phyloP scores from a whole-genome alignment of 2,329 filamentous ascomycete species.

The Penicillium sp. region DNA sequence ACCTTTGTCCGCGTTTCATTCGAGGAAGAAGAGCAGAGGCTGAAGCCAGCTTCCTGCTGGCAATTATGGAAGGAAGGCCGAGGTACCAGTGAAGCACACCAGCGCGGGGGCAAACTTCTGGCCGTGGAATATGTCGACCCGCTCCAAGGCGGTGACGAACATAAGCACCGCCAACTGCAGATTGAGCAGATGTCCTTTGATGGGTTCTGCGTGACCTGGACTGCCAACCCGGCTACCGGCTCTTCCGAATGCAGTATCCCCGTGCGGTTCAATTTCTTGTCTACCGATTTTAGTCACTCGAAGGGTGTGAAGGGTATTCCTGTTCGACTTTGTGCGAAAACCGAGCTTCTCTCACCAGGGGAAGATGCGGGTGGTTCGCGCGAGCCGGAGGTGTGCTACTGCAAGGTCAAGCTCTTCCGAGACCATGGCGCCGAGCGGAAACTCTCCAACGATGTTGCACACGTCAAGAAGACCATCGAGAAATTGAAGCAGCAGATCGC shows the following conservation, averaged over 20 bases:
- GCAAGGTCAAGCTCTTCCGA: constrained; percentile 95
- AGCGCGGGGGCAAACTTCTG: constrained; percentile 86
- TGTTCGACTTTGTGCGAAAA: constrained; percentile 89
- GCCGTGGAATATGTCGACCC: constrained; percentile 90
- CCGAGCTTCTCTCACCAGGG: constrained; percentile 63
- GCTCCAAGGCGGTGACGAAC: constrained; percentile 54
- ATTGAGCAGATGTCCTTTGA: constrained; percentile 82
- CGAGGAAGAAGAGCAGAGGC: constrained; percentile 90
- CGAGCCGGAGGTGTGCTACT: constrained; percentile 79
- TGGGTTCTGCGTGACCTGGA: constrained; percentile 90
- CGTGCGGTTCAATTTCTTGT: constrained; percentile 96
- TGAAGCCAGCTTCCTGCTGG: constrained; percentile 81
- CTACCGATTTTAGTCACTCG: constrained; percentile 97
- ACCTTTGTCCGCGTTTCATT: constrained; percentile 96
- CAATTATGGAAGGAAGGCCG: constrained; percentile 94
- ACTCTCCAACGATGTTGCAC: constrained; percentile 87
- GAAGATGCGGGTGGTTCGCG: constrained; percentile 36
- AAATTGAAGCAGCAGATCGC: constrained; percentile 92
- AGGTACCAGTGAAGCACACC: constrained; percentile 92
- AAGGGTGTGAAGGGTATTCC: constrained; percentile 98
- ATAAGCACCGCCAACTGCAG: constrained; percentile 64
- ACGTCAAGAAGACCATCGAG: constrained; percentile 95
- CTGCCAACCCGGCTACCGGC: constrained; percentile 64
- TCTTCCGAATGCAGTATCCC: constrained; percentile 78
- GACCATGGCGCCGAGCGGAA: constrained; percentile 96